These are phyloP conservation scores for Cytospora paraplurivora DNA, from an alignment of 2,329 filamentous ascomycete species.

Conservation along the genomic window DNA sequence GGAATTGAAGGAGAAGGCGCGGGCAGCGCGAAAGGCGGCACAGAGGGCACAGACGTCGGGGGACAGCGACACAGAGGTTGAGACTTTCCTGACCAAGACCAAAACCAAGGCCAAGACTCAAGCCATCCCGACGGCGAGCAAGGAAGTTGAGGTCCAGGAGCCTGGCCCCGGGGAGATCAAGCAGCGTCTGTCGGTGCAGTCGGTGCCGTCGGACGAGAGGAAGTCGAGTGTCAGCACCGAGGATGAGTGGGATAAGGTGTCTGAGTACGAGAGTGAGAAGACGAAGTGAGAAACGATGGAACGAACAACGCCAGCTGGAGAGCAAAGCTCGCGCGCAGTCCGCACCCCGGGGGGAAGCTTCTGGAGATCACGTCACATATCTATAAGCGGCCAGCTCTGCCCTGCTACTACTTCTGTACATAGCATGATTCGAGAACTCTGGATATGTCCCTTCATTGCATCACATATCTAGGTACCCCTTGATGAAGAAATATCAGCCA, in stretches of 20 bases:
- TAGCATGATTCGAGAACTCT: slow-evolving; percentile 2
- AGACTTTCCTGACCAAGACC: slow-evolving; percentile 36
- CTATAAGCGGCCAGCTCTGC: slow-evolving; percentile 1
- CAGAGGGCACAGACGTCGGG: slow-evolving; percentile 41
- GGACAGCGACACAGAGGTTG: slow-evolving; percentile 57
- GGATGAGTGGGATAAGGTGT: slow-evolving; percentile 97
- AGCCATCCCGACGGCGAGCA: slow-evolving; percentile 39
- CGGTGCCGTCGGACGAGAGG: slow-evolving; percentile 43
- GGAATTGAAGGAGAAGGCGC: slow-evolving; percentile 46
- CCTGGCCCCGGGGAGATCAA: slow-evolving; percentile 49
- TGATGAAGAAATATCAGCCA: background rate
- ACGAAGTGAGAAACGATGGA: slow-evolving; percentile 45
- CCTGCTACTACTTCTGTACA: slow-evolving; percentile 10
- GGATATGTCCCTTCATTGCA: background rate
- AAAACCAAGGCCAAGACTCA: slow-evolving; percentile 25
- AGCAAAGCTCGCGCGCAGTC: background rate
- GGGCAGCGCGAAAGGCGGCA: slow-evolving; percentile 41
- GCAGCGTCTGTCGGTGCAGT: slow-evolving; percentile 42
- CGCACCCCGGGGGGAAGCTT: background rate
- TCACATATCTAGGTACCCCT: slow-evolving; percentile 3
- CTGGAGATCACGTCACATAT: background rate
- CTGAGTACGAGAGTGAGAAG: slow-evolving; percentile 67
- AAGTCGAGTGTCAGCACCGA: slow-evolving; percentile 75
- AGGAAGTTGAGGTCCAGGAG: slow-evolving; percentile 48
- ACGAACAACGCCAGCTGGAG: background rate